Evolutionary conservation across 1,139 yeast species (phyloP).

Genomic region (Torulaspora globosa): DNA sequence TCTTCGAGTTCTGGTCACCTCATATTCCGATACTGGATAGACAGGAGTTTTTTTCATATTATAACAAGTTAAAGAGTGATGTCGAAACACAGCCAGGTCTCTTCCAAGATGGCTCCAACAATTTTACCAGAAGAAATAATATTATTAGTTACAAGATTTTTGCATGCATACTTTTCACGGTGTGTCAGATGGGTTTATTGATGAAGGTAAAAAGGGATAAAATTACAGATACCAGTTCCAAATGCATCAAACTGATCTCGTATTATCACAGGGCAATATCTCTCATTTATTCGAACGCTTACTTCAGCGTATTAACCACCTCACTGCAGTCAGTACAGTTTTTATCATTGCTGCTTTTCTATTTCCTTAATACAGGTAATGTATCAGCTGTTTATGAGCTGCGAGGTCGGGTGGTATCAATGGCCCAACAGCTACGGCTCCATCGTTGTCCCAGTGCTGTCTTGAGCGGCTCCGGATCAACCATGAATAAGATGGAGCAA

Average conservation of each 20-base stretch:
- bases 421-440: conserved; percentile 81
- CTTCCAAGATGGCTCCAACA: conserved; percentile 10
- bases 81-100: conserved; percentile 36
- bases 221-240: conserved; percentile 11
- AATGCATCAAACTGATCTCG: conserved; percentile 35
- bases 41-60: conserved; percentile 57
- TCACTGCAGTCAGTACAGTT: conserved; percentile 70
- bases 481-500: conserved; percentile 60
- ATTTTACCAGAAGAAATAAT: conserved; percentile 33
- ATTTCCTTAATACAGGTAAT: conserved; percentile 71
- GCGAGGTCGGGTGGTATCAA: conserved; percentile 70
- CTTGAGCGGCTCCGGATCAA: conserved; percentile 52
- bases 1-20: conserved; percentile 77
- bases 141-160: conserved; percentile 39
- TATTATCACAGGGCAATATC: conserved; percentile 51
- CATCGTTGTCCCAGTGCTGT: conserved; percentile 89
- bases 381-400: conserved; percentile 68
- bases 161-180: conserved; percentile 56
- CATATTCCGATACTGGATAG: conserved; percentile 66
- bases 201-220: conserved; percentile 29
- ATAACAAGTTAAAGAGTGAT: conserved; percentile 46
- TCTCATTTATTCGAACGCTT: conserved; percentile 42
- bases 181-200: conserved; percentile 56
- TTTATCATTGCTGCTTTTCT: conserved; percentile 62
- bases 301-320: conserved; percentile 51